Evolutionary conservation across 768 basidiomycete genomes (phyloP), one percentile per base, ranked within the genome.

Genomic region (Phylloporus sp.): DNA sequence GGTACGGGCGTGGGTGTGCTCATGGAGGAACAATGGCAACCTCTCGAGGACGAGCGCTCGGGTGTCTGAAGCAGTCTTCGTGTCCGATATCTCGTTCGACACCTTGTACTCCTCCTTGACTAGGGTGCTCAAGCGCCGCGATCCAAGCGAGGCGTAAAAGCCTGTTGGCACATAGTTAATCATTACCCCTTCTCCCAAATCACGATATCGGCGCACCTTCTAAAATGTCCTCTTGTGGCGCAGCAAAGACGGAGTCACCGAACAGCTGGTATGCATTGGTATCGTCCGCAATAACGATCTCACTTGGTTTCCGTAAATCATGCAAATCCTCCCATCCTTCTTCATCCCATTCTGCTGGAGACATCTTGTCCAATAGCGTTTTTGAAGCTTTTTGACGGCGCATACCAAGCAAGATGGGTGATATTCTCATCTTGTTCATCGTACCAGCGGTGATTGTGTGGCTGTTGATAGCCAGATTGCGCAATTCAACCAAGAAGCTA

Each of bases 21-120:
- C 95, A 47, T 95, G 87, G 5, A 98, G 76, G 73, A 98, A 97
- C 27, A 99, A 72, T 0, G 95, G 91, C 18, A 97, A 72, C 28
- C 95, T 75, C 69, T 97, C 89, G 24, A 95, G 70, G 12, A 94
- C 82, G 32, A 91, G 74, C 3, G 74, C 59, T 3, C 82, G 81
- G 10, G 76, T 77, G 10, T 85, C 81, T 1, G 62, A 57, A 3
- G 84, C 79, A 23, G 70, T 66, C 55, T 74, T 78, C 0, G 78
- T 73, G 35, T 74, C 67, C 35, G 64, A 69, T 18, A 83, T 65
- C 63, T 88, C 84, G 12, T 67, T 67, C 4, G 77, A 72, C 0
- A 81, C 76, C 46, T 81, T 78, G 60, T 91, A 88, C 28, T 90
- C 86, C 60, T 95, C 91, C 54, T 79, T 80, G 36, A 97, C 81